Base-by-base conservation (phyloP, 495 filamentous ascomycete genomes). In the Aspergillus ellipticus region DNA sequence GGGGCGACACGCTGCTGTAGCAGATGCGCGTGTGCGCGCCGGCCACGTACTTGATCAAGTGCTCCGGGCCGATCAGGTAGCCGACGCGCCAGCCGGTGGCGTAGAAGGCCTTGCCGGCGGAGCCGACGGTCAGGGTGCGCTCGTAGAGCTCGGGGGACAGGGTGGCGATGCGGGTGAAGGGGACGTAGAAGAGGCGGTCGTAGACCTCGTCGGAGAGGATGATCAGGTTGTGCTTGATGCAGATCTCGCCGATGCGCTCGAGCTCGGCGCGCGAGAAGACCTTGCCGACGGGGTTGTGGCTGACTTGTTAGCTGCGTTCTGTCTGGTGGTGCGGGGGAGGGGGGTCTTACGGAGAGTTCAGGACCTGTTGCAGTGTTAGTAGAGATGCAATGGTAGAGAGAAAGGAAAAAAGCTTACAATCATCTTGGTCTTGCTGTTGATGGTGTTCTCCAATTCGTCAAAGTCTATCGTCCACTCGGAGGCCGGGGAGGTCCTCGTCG, bases 171-270 rank as follows among this genome's bases (percentile, higher is more conserved):
- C 94, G 82, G 13, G 92, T 97, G 66, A 97, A 98, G 0, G 93
- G 92, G 10, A 88, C 87, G 71, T 97, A 97, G 77, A 85, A 96
- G 2, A 98, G 86, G 16, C 93, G 82, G 74, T 98, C 94, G 67
- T 98, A 98, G 59, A 98, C 85, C 66, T 98, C 94, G 61, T 98
- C 94, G 13, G 89, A 94, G 45, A 98, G 81, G 61, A 98, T 97
- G 62, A 98, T 88, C 61, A 97, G 88, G 70, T 96, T 87, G 69
- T 97, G 79, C 74, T 96, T 89, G 42, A 97, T 84, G 70, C 89
- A 94, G n/a, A 97, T 78, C 51, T 89, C 84, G 50, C 89, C 95
- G 62, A 98, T 95, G 41, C 77, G 83, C 61, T 86, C 75, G n/a
- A 96, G 84, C 66, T 98, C 94, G 7, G 83, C 79, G 37, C 79